Conservation (phyloP, 495 filamentous ascomycete genomes). For the Neurospora sp. region DNA sequence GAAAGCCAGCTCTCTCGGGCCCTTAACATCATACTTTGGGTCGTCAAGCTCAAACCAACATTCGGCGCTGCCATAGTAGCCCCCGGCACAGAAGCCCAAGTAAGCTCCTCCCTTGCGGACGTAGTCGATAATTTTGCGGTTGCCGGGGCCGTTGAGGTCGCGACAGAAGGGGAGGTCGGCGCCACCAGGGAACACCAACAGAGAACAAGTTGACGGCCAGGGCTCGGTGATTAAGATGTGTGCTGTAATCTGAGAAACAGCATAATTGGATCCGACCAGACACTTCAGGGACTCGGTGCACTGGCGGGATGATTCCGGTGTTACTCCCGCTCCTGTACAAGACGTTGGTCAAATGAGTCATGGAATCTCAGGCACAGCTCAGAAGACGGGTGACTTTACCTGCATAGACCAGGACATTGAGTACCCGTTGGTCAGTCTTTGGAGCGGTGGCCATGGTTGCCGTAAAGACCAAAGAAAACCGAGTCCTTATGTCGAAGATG, state of each 20-base stretch:
- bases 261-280: slow-evolving; percentile 86
- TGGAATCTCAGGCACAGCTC: neutral
- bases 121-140: slow-evolving; percentile 70
- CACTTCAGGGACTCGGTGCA: slow-evolving; percentile 80
- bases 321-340: slow-evolving; percentile 65
- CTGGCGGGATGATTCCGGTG: slow-evolving; percentile 80
- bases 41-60: slow-evolving; percentile 92
- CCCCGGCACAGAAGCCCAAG: slow-evolving; percentile 88
- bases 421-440: slow-evolving; percentile 33
- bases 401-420: slow-evolving; percentile 84
- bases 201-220: slow-evolving; percentile 76
- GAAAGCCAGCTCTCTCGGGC: slow-evolving; percentile 76
- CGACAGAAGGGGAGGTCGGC: slow-evolving; percentile 89
- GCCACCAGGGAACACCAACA: slow-evolving; percentile 91
- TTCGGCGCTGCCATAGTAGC: slow-evolving; percentile 70
- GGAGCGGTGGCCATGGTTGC: neutral
- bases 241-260: slow-evolving; percentile 75
- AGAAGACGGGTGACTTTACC: slow-evolving; percentile 36
- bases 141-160: slow-evolving; percentile 78
- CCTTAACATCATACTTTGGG: slow-evolving; percentile 72
- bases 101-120: slow-evolving; percentile 79
- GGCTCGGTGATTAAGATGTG: slow-evolving; percentile 80
- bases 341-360: slow-evolving; percentile 1
- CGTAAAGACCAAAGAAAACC: neutral
- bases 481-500: neutral